Conservation (phyloP, 768 basidiomycete genomes). For the Rhizopogon rudus region DNA sequence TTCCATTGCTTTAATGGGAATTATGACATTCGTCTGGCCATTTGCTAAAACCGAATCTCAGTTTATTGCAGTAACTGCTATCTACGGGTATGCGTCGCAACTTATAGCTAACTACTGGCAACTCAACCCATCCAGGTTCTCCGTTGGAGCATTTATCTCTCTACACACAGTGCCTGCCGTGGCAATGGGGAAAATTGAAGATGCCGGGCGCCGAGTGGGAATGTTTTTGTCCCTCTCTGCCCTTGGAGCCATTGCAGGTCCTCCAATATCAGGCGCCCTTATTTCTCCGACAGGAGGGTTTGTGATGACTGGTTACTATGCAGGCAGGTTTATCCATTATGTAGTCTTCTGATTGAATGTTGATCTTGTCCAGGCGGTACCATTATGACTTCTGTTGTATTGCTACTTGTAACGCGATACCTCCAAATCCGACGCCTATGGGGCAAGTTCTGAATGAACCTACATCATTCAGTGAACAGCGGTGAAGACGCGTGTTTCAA, state of each 20-base stretch:
- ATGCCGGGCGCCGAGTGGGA: slow-evolving; percentile 62
- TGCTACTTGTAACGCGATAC: slow-evolving; percentile 36
- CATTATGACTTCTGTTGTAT: slow-evolving; percentile 34
- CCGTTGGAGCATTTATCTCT: slow-evolving; percentile 58
- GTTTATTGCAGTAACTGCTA: slow-evolving; percentile 47
- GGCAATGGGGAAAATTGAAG: slow-evolving; percentile 51
- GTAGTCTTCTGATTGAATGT: not conserved
- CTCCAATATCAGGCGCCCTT: slow-evolving; percentile 73
- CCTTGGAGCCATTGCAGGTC: slow-evolving; percentile 62
- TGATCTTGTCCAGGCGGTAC: slow-evolving; percentile 24
- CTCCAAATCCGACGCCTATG: slow-evolving; percentile 34
- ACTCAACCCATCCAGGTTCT: slow-evolving; percentile 34
- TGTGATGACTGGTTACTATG: slow-evolving; percentile 32
- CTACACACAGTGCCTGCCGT: slow-evolving; percentile 54
- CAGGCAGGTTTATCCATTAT: slow-evolving; percentile 20
- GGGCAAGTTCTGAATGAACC: slow-evolving; percentile 25
- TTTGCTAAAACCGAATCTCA: slow-evolving; percentile 40
- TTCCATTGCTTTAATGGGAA: slow-evolving; percentile 49
- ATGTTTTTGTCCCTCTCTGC: slow-evolving; percentile 59
- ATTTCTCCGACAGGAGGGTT: slow-evolving; percentile 46
- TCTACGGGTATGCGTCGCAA: slow-evolving; percentile 53
- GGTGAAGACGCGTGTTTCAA: not conserved
- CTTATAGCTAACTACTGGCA: not conserved
- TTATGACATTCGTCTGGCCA: slow-evolving; percentile 70
- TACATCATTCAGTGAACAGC: not conserved